These are phyloP conservation scores for Pseudopediastrum boryanum DNA, from an alignment of 139 green algal genomes.

Conservation along the genomic window DNA sequence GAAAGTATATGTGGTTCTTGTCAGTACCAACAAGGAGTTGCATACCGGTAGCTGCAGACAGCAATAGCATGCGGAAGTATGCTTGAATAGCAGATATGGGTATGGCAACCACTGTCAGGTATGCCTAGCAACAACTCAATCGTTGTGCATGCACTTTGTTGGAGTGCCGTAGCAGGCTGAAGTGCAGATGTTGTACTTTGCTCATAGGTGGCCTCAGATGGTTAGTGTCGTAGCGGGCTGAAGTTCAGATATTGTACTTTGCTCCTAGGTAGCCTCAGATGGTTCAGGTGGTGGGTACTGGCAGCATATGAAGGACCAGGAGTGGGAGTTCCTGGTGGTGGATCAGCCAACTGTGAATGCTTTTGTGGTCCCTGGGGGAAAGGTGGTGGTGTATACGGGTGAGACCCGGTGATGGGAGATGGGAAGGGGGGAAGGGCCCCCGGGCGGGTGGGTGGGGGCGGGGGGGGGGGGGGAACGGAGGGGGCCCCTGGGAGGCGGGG, in stretches of 20 bases:
- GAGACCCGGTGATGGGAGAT: too few relatives aligned
- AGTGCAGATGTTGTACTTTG: background rate
- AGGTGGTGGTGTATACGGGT: conserved; percentile 82
- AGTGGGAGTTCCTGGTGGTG: conserved; percentile 90
- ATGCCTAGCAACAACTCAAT: background rate
- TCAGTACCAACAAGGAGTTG: too few relatives aligned
- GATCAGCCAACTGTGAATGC: conserved; percentile 75
- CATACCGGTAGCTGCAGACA: too few relatives aligned
- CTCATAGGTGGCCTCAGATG: background rate
- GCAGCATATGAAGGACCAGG: conserved; percentile 63
- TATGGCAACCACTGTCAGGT: background rate
- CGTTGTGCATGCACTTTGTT: background rate
- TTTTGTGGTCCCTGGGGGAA: conserved; percentile 89
- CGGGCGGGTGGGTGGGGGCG: too few relatives aligned
- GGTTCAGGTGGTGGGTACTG: conserved; percentile 61
- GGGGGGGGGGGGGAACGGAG: too few relatives aligned
- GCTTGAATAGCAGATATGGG: background rate
- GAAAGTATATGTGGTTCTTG: too few relatives aligned
- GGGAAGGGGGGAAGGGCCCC: too few relatives aligned
- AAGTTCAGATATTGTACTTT: background rate
- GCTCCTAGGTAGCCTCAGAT: conserved; percentile 45
- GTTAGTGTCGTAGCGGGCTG: background rate
- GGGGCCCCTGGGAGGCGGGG: too few relatives aligned
- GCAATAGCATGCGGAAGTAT: too few relatives aligned
- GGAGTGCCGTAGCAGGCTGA: background rate